A percentile compares a stretch with the other conserved stretches of the same genome.
phyloP scores from a whole-genome alignment of 2,329 filamentous ascomycete genomes.

The Coleophoma eucalyptorum region DNA sequence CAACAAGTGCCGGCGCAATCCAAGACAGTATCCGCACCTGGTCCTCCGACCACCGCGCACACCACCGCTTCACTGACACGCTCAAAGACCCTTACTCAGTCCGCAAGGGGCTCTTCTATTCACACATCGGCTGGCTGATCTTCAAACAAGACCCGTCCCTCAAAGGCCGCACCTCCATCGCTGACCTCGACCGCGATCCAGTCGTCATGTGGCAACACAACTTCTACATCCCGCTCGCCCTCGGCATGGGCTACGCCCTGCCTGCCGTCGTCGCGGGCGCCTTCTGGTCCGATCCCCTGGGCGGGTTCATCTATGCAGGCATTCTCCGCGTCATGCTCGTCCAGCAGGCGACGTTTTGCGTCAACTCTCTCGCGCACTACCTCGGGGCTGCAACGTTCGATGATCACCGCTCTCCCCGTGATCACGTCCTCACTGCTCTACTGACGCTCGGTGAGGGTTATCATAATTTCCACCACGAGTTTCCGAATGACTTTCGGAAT shows the following conservation, averaged over 20 bases:
- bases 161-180: not conserved
- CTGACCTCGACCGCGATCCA: not conserved
- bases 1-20: constrained; percentile 74
- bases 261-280: not conserved
- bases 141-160: not conserved
- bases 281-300: constrained; percentile 41
- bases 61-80: constrained; percentile 49
- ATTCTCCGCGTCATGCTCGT: constrained; percentile 49
- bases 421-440: constrained; percentile 64
- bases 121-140: not conserved
- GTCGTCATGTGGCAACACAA: not conserved
- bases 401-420: constrained; percentile 66
- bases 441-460: constrained; percentile 67
- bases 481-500: constrained; percentile 68
- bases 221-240: not conserved
- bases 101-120: not conserved
- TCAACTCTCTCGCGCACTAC: constrained; percentile 50
- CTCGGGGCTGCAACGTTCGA: constrained; percentile 65
- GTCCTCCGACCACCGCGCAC: constrained; percentile 35
- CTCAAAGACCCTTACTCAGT: not conserved
- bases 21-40: constrained; percentile 67
- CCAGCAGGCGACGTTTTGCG: constrained; percentile 49
- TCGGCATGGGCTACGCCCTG: not conserved
- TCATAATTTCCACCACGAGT: constrained; percentile 74
- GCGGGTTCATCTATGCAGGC: constrained; percentile 46